A percentile compares a stretch with the other conserved stretches of the same genome.
Conservation (phyloP, 2,329 filamentous ascomycete genomes). For the Ophiosphaerella herpotricha region DNA sequence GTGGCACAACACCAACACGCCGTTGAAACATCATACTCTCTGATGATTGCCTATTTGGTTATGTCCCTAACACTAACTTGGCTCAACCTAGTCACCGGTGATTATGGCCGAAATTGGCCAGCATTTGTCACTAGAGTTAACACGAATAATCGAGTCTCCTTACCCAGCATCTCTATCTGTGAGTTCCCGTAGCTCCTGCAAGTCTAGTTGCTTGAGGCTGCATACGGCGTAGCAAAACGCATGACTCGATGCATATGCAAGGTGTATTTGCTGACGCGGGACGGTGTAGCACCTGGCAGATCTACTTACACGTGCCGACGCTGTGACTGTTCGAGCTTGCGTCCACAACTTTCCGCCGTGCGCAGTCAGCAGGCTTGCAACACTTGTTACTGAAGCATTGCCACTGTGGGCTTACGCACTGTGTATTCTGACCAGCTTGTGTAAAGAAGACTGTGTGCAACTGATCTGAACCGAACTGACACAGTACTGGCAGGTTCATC, state of each 20-base stretch:
- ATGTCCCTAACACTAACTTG: conserved; percentile 7
- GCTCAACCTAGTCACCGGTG: neutral
- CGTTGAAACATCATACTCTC: conserved; percentile 12
- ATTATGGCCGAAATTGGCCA: conserved; percentile 21
- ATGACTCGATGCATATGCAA: conserved; percentile 28
- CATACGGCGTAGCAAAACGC: conserved; percentile 18
- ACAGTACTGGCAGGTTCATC: conserved; percentile 31
- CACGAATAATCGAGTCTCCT: conserved; percentile 53
- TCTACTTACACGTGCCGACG: conserved; percentile 39
- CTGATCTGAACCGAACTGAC: conserved; percentile 13
- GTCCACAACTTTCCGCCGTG: conserved; percentile 54
- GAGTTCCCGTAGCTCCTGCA: conserved; percentile 24
- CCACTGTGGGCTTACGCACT: conserved; percentile 58
- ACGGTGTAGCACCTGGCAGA: conserved; percentile 41
- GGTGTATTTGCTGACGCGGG: conserved; percentile 29
- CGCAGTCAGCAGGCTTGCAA: conserved; percentile 51
- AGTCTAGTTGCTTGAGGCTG: conserved; percentile 8
- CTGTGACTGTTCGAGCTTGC: conserved; percentile 51
- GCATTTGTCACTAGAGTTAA: conserved; percentile 49
- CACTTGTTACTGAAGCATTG: conserved; percentile 54
- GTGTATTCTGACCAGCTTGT: conserved; percentile 55
- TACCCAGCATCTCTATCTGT: conserved; percentile 59
- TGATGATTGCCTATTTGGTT: conserved; percentile 4
- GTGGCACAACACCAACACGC: conserved; percentile 19
- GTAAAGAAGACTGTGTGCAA: conserved; percentile 37